These are phyloP conservation scores for Trypanosoma melophagium DNA, from an alignment of 208 protist genomes.

Conservation along the genomic window DNA sequence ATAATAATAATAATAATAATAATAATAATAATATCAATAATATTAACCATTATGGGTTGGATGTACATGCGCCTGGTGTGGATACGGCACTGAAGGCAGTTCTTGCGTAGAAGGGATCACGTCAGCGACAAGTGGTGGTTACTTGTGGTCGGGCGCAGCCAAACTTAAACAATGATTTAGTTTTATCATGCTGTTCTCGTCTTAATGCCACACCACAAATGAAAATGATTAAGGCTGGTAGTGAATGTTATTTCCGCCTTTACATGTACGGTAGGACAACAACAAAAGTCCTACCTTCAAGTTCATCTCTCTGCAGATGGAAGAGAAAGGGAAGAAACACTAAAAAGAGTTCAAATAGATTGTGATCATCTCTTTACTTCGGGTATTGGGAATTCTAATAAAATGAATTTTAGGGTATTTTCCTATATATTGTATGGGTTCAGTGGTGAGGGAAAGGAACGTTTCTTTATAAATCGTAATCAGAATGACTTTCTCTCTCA, in stretches of 20 bases:
- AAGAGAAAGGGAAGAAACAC: not conserved
- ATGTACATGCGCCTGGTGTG: slow-evolving; percentile 1
- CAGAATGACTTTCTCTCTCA: slow-evolving; percentile 29
- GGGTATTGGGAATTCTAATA: slow-evolving; percentile 12
- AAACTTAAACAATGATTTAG: not conserved
- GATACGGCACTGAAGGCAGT: slow-evolving; percentile 16
- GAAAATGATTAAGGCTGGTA: slow-evolving; percentile 13
- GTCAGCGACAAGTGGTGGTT: slow-evolving; percentile 12
- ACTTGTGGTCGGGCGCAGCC: slow-evolving; percentile 13
- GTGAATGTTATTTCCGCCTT: slow-evolving; percentile 20
- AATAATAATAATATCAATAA: too few relatives aligned
- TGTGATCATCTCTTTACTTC: slow-evolving; percentile 20
- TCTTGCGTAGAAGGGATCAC: slow-evolving; percentile 16
- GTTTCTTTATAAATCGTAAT: slow-evolving; percentile 26
- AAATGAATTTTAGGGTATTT: slow-evolving; percentile 34
- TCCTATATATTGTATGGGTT: slow-evolving; percentile 31
- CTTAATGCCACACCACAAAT: slow-evolving; percentile 8
- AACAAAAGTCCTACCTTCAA: slow-evolving; percentile 18
- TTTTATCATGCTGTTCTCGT: not conserved
- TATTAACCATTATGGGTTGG: not conserved
- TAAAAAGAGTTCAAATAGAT: slow-evolving; percentile 8
- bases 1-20: too few relatives aligned
- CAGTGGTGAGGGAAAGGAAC: slow-evolving; percentile 24
- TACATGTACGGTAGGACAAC: slow-evolving; percentile 17
- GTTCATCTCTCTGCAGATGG: slow-evolving; percentile 5